A percentile compares a stretch with the other conserved stretches of the same genome.
Conservation (phyloP, 2,329 filamentous ascomycete species). For the Fusarium fujikuroi region DNA sequence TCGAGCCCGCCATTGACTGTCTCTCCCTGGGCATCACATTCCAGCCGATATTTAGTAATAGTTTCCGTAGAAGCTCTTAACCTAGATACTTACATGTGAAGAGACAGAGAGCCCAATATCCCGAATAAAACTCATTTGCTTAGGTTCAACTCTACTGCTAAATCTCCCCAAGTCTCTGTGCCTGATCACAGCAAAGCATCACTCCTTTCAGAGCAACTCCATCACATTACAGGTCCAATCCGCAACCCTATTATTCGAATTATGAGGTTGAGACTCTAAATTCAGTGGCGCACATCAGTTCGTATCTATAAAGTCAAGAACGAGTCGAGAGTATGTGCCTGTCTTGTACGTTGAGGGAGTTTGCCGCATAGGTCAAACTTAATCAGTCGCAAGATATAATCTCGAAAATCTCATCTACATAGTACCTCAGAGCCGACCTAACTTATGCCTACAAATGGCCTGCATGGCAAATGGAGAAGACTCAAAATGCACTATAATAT, state of each 20-base stretch:
- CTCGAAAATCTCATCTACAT: too few species aligned
- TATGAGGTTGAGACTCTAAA: too few species aligned
- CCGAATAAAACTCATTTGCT: background rate
- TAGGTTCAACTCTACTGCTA: background rate
- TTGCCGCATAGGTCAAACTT: too few species aligned
- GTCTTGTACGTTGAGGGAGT: background rate
- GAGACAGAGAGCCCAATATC: background rate
- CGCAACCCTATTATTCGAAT: too few species aligned
- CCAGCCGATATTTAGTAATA: background rate
- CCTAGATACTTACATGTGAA: fast-evolving
- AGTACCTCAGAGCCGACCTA: fast-evolving
- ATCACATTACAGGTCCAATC: too few species aligned
- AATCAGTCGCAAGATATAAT: too few species aligned
- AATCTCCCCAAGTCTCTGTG: too few species aligned
- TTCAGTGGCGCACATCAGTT: too few species aligned
- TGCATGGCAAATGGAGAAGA: background rate
- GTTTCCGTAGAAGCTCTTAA: background rate
- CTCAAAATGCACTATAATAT: fast-evolving
- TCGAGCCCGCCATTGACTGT: background rate
- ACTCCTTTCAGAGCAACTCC: too few species aligned
- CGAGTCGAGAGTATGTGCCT: background rate
- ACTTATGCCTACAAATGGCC: background rate
- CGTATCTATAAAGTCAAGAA: too few species aligned
- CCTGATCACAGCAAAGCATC: too few species aligned
- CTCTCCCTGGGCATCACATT: background rate